These are phyloP conservation scores for Crithidia fasciculata DNA, from an alignment of 208 protist species.

Conservation along the genomic window DNA sequence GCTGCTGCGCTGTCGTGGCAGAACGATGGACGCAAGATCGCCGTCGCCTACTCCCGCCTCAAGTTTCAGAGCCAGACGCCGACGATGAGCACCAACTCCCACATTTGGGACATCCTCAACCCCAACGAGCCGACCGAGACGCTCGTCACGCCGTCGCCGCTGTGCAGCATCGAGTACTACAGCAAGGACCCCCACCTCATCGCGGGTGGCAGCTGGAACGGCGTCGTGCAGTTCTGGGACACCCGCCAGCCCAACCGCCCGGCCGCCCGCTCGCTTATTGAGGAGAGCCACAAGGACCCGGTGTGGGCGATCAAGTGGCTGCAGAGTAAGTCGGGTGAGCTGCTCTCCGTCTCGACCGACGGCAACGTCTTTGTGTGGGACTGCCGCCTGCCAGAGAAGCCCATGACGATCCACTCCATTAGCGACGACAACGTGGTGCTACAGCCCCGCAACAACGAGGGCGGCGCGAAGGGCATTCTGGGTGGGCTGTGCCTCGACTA, in stretches of 20 bases:
- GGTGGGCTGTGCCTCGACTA: conserved; percentile 96
- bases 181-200: conserved; percentile 95
- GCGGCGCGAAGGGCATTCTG: conserved; percentile 85
- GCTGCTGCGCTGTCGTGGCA: conserved; percentile 95
- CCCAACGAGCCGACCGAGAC: conserved; percentile 95
- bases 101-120: conserved; percentile 98
- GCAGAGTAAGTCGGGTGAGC: conserved; percentile 96
- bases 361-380: conserved; percentile 96
- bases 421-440: conserved; percentile 87
- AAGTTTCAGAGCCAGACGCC: conserved; percentile 94
- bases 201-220: conserved; percentile 97
- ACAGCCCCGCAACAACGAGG: conserved; percentile 90
- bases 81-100: conserved; percentile 93
- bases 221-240: conserved; percentile 96
- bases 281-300: conserved; percentile 97
- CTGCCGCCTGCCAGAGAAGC: conserved; percentile 93
- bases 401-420: conserved; percentile 86
- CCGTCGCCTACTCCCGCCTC: conserved; percentile 94
- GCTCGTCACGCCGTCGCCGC: conserved; percentile 92
- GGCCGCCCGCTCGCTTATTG: conserved; percentile 90
- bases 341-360: conserved; percentile 95
- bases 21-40: conserved; percentile 93
- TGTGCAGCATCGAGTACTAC: conserved; percentile 96
- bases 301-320: conserved; percentile 97
- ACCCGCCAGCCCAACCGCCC: conserved; percentile 91